phyloP scores from a whole-genome alignment of 768 basidiomycete species.

The Glaciozyma antarctica region DNA sequence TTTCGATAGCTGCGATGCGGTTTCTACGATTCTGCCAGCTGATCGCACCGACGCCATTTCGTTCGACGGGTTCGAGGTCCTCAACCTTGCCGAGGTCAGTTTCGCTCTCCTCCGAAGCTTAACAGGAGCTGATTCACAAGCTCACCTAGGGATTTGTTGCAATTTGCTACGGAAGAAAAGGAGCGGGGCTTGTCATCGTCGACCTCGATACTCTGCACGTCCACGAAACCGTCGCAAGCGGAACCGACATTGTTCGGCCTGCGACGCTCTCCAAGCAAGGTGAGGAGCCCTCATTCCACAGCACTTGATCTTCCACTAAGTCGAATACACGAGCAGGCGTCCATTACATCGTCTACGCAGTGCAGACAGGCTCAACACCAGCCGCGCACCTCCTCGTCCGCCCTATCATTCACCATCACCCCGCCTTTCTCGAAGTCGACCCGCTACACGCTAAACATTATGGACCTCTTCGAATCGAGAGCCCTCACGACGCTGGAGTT shows the following conservation, averaged over 20 bases:
- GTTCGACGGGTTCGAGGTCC: constrained; percentile 1
- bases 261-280: neutral
- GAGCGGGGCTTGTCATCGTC: neutral
- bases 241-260: neutral
- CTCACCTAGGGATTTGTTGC: neutral
- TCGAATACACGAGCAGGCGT: neutral
- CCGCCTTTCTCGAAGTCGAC: too few relatives aligned
- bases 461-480: neutral
- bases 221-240: neutral
- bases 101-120: neutral
- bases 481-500: neutral
- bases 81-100: neutral
- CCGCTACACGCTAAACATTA: too few relatives aligned
- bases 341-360: neutral
- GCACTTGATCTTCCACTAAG: neutral
- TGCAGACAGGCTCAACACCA: neutral
- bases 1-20: neutral
- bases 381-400: neutral
- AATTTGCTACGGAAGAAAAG: neutral
- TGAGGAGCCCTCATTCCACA: neutral
- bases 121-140: rapidly evolving
- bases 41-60: too few relatives aligned
- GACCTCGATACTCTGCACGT: constrained; percentile 12
- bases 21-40: neutral
- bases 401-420: neutral